Evolutionary conservation across 495 filamentous ascomycete genomes (phyloP), one percentile per base, ranked within the genome.

Genomic region (Penicillium malachiteum): DNA sequence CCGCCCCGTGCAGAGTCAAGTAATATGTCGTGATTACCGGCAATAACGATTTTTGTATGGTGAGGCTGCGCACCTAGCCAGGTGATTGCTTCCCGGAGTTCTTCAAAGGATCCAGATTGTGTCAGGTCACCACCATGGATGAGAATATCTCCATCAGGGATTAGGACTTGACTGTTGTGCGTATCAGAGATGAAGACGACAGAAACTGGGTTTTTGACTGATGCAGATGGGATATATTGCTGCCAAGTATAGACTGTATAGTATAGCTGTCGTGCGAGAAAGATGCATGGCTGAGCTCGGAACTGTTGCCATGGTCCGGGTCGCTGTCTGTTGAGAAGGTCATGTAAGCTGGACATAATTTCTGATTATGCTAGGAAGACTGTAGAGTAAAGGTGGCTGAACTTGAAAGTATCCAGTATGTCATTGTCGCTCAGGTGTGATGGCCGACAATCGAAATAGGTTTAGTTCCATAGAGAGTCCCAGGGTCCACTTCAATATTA

Each of bases 121-220:
- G 83, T 85, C 63, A 91, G 65, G 68, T 94, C 89, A 8, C 90
- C 90, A 13, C 86, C 85, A 67, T 92, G 89, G 35, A 93, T 84
- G 3, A 92, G 73, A 47, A 92, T 69, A 57, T 93, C 89, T 31
- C 88, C 90, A 38, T 78, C 64, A 0, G 85, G 84, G 2, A 92
- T 63, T 31, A 79, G 75, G n/a, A 73, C 50, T 5, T 65, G 61
- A 1, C 76, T 72, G 60, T 87, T 87, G 58, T 94, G 90, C 3
- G 90, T 92, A 67, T 94, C 90, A 0, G 87, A 90, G 26, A 93
- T 80, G 62, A 84, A 91, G 62, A 65, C 55, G 12, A 65, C 67
- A 0, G 68, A 12, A 35, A 58, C 18, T 31, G 55, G 55, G 3
- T 14, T 39, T 44, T 34, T 58, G 42, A 62, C 32, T 47, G 62